These are phyloP conservation scores for Delitschia confertaspora DNA, from an alignment of 495 filamentous ascomycete genomes.

Conservation along the genomic window DNA sequence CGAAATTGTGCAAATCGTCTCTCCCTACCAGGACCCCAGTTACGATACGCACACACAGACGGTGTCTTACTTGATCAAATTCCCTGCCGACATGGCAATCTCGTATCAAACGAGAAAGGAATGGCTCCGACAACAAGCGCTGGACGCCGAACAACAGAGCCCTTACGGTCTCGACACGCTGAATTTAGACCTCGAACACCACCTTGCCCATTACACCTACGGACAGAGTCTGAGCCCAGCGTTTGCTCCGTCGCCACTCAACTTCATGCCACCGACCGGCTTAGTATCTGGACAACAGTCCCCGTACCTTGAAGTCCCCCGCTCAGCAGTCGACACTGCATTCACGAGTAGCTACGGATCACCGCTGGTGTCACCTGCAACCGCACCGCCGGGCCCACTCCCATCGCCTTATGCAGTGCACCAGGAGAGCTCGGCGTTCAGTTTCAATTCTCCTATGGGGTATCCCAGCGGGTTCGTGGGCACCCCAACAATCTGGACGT, in stretches of 20 bases:
- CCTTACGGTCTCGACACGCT: constrained; percentile 21
- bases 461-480: constrained; percentile 32
- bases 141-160: constrained; percentile 15
- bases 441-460: constrained; percentile 25
- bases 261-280: constrained; percentile 20
- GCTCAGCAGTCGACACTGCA: constrained; percentile 20
- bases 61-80: constrained; percentile 32
- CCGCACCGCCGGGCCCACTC: constrained; percentile 17
- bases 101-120: constrained; percentile 27
- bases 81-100: constrained; percentile 27
- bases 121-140: constrained; percentile 28
- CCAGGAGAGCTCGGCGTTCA: constrained; percentile 26
- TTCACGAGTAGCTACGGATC: constrained; percentile 22
- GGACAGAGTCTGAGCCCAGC: constrained; percentile 34
- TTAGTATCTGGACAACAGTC: constrained; percentile 23
- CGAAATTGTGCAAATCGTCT: constrained; percentile 33
- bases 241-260: constrained; percentile 35
- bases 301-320: constrained; percentile 34
- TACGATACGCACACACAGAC: constrained; percentile 27
- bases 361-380: constrained; percentile 26
- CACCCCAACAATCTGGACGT: constrained; percentile 31
- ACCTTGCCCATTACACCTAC: constrained; percentile 28
- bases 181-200: constrained; percentile 28
- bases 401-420: constrained; percentile 21
- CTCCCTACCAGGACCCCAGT: constrained; percentile 28